Conservation (phyloP, 495 filamentous ascomycete species). For the Penicillium roqueforti region DNA sequence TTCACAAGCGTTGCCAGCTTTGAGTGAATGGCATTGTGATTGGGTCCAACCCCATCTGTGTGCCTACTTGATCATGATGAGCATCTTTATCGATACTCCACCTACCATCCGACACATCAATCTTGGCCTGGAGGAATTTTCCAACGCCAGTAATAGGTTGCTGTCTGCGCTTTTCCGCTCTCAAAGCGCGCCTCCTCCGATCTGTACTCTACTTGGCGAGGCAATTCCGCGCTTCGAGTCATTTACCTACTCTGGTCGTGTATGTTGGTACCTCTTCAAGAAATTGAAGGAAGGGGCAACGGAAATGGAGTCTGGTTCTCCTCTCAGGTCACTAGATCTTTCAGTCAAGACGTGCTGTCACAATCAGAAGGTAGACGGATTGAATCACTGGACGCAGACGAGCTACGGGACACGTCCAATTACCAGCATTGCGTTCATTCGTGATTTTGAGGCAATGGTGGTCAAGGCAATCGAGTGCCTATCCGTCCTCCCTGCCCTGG, state of each 20-base stretch:
- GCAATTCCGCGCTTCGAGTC: slow-evolving; percentile 56
- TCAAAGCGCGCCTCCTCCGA: slow-evolving; percentile 26
- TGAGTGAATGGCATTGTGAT: slow-evolving; percentile 66
- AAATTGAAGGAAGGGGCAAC: slow-evolving; percentile 24
- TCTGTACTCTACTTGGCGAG: slow-evolving; percentile 56
- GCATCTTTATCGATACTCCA: slow-evolving; percentile 50
- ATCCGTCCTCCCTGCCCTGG: slow-evolving; percentile 46
- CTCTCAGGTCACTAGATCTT: slow-evolving; percentile 60
- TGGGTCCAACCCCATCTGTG: slow-evolving; percentile 67
- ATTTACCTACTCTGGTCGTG: slow-evolving; percentile 61
- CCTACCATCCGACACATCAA: slow-evolving; percentile 55
- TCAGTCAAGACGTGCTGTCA: slow-evolving; percentile 67
- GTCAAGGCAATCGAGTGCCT: slow-evolving; percentile 56
- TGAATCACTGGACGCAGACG: neutral
- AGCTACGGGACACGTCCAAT: slow-evolving; percentile 57
- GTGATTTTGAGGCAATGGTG: slow-evolving; percentile 60
- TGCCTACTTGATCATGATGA: slow-evolving; percentile 61
- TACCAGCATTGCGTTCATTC: slow-evolving; percentile 62
- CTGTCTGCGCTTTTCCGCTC: slow-evolving; percentile 14
- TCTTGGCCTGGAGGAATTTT: slow-evolving; percentile 64
- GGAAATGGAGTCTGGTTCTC: slow-evolving; percentile 18
- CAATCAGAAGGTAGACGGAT: slow-evolving; percentile 13
- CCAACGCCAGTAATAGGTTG: slow-evolving; percentile 51
- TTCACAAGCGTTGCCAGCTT: slow-evolving; percentile 54
- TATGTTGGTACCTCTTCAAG: slow-evolving; percentile 58